Conservation (phyloP, 176 grass and related monocot genomes). For the Eleusine coracana region DNA sequence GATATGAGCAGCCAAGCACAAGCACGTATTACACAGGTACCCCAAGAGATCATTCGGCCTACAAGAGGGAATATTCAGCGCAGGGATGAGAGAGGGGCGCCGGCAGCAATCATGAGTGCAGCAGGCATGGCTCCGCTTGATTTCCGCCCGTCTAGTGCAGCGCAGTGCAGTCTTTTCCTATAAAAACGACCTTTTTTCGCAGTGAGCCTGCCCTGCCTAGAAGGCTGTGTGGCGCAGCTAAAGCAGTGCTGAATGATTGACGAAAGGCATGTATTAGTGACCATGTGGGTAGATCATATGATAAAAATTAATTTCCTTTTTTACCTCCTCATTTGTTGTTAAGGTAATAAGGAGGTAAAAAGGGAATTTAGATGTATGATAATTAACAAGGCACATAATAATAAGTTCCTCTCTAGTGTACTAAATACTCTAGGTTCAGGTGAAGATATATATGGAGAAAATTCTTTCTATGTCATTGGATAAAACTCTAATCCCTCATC, state of each 20-base stretch:
- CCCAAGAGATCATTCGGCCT: background rate
- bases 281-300: constrained; percentile 14
- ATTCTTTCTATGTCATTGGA: too few relatives aligned
- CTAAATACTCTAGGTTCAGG: too few relatives aligned
- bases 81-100: background rate
- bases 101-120: constrained; percentile 45
- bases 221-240: constrained; percentile 20
- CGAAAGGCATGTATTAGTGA: background rate
- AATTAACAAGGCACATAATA: background rate
- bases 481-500: too few relatives aligned
- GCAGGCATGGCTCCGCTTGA: constrained; percentile 3
- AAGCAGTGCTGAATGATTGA: constrained; percentile 29
- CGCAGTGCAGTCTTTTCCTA: constrained; percentile 34
- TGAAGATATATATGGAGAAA: too few relatives aligned
- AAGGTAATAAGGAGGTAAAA: background rate
- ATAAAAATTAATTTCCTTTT: background rate
- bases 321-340: too few relatives aligned
- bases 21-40: background rate
- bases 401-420: too few relatives aligned
- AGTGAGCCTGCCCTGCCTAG: background rate
- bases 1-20: background rate
- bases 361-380: background rate
- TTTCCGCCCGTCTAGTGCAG: background rate
- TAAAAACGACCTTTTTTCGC: constrained; percentile 26
- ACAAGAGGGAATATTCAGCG: constrained; percentile 32